These are phyloP conservation scores for Fusarium domesticum DNA, from an alignment of 2,329 filamentous ascomycete species.

Conservation along the genomic window DNA sequence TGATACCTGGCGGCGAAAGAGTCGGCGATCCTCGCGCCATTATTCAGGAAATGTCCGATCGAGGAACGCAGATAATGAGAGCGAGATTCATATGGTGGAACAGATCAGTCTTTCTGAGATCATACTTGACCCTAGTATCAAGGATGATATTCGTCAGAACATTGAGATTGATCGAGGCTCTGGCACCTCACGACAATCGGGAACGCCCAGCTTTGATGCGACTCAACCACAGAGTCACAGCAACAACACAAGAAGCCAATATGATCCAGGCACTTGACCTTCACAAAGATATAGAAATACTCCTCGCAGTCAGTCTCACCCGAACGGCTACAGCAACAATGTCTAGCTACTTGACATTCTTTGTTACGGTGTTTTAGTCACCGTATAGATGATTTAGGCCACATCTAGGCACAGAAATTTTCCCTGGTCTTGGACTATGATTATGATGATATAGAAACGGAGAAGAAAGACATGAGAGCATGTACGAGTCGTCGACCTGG, in stretches of 20 bases:
- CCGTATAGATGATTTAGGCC: background rate
- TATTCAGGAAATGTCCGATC: conserved; percentile 8
- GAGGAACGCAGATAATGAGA: conserved; percentile 20
- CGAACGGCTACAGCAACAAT: background rate
- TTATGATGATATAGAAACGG: background rate
- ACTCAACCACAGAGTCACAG: too few relatives aligned
- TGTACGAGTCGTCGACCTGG: background rate
- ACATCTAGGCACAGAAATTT: background rate
- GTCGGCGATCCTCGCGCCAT: conserved; percentile 17
- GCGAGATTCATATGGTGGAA: conserved; percentile 24
- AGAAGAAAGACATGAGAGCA: background rate
- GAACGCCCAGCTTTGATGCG: background rate
- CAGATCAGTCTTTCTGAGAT: conserved; percentile 18
- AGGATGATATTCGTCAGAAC: background rate
- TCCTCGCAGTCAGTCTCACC: background rate
- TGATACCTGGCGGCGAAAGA: conserved; percentile 21
- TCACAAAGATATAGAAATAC: background rate
- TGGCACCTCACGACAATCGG: background rate
- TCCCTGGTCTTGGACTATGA: background rate
- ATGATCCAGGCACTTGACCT: background rate
- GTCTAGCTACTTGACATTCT: background rate
- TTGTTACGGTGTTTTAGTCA: background rate
- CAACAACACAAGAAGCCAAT: background rate
- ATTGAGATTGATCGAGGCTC: background rate
- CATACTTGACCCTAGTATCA: conserved; percentile 3